A percentile compares a stretch with the other conserved stretches of the same genome.
phyloP scores from a whole-genome alignment of 768 basidiomycete species.

The Termitomyces sp. region DNA sequence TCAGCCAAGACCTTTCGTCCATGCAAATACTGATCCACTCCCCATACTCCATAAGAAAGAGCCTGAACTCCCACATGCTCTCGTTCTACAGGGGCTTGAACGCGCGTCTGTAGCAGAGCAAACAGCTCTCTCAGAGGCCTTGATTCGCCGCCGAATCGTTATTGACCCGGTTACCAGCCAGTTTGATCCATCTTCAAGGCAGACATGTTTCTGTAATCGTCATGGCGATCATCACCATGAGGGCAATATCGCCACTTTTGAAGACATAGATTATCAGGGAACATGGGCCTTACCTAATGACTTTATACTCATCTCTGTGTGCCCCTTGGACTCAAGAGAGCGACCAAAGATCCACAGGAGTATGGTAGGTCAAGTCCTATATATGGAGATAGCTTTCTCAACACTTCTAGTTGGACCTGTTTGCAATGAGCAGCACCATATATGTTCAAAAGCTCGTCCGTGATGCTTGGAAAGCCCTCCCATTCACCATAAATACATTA shows the following conservation, averaged over 20 bases:
- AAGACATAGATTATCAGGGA: conserved; percentile 29
- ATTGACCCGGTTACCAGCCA: conserved; percentile 27
- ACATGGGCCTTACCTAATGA: conserved; percentile 57
- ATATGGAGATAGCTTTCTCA: not conserved
- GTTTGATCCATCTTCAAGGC: conserved; percentile 2
- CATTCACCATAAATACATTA: conserved; percentile 17
- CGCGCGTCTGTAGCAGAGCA: conserved; percentile 50
- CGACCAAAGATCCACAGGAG: conserved; percentile 60
- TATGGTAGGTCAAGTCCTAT: conserved; percentile 43
- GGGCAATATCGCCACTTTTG: conserved; percentile 11
- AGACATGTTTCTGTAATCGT: not conserved
- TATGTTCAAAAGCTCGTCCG: conserved; percentile 39
- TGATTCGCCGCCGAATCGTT: conserved; percentile 46
- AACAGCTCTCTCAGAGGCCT: conserved; percentile 45
- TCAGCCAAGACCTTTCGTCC: conserved; percentile 17
- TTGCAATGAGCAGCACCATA: conserved; percentile 69
- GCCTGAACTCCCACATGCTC: conserved; percentile 44
- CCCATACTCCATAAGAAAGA: conserved; percentile 10
- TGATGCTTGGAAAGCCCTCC: conserved; percentile 27
- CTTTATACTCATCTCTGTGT: conserved; percentile 73
- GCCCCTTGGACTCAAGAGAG: conserved; percentile 56
- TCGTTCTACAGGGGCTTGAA: conserved; percentile 73
- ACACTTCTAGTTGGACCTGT: conserved; percentile 59
- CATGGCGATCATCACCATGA: not conserved
- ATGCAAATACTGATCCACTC: conserved; percentile 31